Evolutionary conservation across 139 green algal species (phyloP).

Genomic region (Micractinium conductrix): DNA sequence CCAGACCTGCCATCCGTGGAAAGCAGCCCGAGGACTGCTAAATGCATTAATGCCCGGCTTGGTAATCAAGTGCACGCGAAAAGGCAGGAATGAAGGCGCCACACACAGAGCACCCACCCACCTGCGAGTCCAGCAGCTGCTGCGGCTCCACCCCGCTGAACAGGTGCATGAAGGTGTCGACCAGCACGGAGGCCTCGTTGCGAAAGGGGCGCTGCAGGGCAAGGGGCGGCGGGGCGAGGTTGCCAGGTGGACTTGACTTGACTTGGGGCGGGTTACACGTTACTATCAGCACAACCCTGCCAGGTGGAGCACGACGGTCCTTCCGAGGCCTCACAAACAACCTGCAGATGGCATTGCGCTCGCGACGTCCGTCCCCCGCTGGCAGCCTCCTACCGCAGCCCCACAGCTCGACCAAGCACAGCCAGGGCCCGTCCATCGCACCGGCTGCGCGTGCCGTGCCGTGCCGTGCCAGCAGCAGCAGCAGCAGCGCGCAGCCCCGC

Average conservation of each 20-base stretch:
- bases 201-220: constrained; percentile 55
- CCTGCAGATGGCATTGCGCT: no score
- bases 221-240: background rate
- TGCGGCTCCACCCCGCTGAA: constrained; percentile 39
- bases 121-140: constrained; percentile 24
- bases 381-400: no score
- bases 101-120: no score
- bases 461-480: background rate
- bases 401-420: no score
- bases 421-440: no score
- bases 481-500: background rate
- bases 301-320: background rate
- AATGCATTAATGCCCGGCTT: no score
- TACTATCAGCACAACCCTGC: no score
- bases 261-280: background rate
- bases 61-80: no score
- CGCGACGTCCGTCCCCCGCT: no score
- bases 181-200: constrained; percentile 69
- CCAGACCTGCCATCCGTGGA: no score
- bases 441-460: background rate
- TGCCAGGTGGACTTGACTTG: background rate
- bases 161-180: constrained; percentile 75
- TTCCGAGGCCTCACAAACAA: background rate
- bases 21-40: no score
- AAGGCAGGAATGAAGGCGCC: no score